A percentile compares a stretch with the other conserved stretches of the same genome.
Conservation (phyloP, 345 rosid species). For the Salix viminalis region DNA sequence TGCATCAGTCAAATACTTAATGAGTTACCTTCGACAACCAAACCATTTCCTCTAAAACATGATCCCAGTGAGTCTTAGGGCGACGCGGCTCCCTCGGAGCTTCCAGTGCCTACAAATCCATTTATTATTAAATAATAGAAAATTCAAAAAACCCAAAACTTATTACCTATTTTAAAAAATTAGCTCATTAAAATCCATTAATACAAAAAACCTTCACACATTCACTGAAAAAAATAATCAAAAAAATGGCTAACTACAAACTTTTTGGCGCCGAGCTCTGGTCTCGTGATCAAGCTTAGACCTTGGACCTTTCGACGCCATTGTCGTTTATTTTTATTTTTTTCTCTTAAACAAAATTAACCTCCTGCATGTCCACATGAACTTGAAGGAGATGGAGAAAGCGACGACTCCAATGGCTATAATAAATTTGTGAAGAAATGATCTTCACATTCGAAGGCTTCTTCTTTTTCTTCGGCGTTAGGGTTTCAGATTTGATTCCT, state of each 20-base stretch:
- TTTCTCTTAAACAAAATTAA: background rate
- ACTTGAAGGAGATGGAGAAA: background rate
- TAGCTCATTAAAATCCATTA: background rate
- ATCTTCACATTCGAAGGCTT: background rate
- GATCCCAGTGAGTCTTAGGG: constrained; percentile 97
- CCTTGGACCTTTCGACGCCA: constrained; percentile 68
- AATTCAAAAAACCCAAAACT: background rate
- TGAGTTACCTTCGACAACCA: constrained; percentile 90
- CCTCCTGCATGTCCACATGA: background rate
- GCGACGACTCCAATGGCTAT: background rate
- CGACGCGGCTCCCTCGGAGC: constrained; percentile 92
- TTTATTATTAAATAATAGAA: constrained; percentile 11
- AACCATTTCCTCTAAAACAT: constrained; percentile 94
- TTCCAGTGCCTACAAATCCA: constrained; percentile 66
- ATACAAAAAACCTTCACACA: background rate
- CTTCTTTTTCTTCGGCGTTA: background rate
- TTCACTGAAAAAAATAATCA: background rate
- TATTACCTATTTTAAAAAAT: background rate
- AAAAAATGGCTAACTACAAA: constrained; percentile 6
- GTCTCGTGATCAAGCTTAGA: constrained; percentile 77
- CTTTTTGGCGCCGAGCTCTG: constrained; percentile 89
- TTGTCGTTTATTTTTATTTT: background rate
- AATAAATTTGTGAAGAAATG: background rate
- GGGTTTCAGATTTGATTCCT: background rate
- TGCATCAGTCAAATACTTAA: background rate